Evolutionary conservation across 768 basidiomycete species (phyloP).

Genomic region (Hypholoma sublateritium): DNA sequence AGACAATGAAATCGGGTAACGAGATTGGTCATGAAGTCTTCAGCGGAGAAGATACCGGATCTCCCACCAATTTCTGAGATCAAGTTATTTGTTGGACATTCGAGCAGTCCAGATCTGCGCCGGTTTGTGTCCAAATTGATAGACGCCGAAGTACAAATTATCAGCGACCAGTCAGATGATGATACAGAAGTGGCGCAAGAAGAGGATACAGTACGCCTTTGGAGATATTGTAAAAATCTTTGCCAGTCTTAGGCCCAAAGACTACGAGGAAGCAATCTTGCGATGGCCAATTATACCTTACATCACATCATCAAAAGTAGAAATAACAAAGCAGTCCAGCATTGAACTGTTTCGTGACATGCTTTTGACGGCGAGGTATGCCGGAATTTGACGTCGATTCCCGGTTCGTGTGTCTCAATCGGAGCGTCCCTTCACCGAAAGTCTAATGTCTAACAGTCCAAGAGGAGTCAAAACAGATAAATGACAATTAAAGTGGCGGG

Average conservation of each 20-base stretch:
- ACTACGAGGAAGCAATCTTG: too few species aligned
- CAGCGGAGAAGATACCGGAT: constrained; percentile 9
- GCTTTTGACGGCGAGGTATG: not conserved
- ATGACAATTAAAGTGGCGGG: too few species aligned
- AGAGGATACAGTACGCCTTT: too few species aligned
- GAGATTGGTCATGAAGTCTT: constrained; percentile 2
- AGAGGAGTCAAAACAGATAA: too few species aligned
- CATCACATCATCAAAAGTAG: too few species aligned
- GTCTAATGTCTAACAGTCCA: too few species aligned
- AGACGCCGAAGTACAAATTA: not conserved
- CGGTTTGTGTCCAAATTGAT: not conserved
- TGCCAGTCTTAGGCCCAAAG: too few species aligned
- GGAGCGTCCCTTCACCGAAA: not conserved
- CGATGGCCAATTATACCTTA: too few species aligned
- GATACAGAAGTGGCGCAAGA: too few species aligned
- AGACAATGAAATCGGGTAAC: constrained; percentile 4
- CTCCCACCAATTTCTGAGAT: constrained; percentile 6
- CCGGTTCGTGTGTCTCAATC: not conserved
- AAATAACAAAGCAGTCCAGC: not conserved
- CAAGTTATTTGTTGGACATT: not conserved
- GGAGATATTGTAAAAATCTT: too few species aligned
- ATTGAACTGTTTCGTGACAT: not conserved
- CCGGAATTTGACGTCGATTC: not conserved
- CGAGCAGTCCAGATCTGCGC: not conserved
- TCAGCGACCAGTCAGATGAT: too few species aligned